A percentile compares a stretch with the other conserved stretches of the same genome.
Conservation (phyloP, 2,329 filamentous ascomycete genomes). For the Pseudopyricularia cyperi region DNA sequence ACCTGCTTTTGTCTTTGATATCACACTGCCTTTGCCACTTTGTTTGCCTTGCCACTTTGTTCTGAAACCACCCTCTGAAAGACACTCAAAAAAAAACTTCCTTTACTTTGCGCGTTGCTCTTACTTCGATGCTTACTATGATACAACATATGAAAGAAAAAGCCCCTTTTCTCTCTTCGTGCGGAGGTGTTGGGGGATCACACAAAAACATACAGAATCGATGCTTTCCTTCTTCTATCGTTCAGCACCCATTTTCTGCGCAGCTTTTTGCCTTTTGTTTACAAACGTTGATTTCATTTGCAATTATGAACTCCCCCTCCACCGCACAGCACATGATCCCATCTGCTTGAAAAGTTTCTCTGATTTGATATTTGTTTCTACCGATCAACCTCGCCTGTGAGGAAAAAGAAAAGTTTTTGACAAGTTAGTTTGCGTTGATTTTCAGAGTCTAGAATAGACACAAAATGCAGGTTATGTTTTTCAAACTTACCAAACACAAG, state of each 20-base stretch:
- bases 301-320: conserved; percentile 17
- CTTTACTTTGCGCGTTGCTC: conserved; percentile 5
- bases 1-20: background rate
- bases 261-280: background rate
- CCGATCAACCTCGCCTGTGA: conserved; percentile 48
- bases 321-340: background rate
- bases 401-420: background rate
- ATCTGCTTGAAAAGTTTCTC: background rate
- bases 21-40: background rate
- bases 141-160: conserved; percentile 1
- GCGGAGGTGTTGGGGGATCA: background rate
- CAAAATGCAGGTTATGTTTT: background rate
- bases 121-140: background rate
- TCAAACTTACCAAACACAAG: conserved; percentile 69
- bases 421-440: background rate
- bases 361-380: conserved; percentile 13
- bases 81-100: conserved; percentile 8
- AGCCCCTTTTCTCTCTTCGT: background rate
- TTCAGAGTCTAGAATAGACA: background rate
- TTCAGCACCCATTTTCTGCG: background rate
- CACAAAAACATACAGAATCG: background rate
- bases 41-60: too few relatives aligned
- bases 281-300: conserved; percentile 13
- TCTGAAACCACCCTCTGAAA: background rate
- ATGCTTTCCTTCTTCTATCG: background rate